Evolutionary conservation across 768 basidiomycete genomes (phyloP), one percentile per base, ranked within the genome.

Genomic region (Rhizopogon vinicolor): DNA sequence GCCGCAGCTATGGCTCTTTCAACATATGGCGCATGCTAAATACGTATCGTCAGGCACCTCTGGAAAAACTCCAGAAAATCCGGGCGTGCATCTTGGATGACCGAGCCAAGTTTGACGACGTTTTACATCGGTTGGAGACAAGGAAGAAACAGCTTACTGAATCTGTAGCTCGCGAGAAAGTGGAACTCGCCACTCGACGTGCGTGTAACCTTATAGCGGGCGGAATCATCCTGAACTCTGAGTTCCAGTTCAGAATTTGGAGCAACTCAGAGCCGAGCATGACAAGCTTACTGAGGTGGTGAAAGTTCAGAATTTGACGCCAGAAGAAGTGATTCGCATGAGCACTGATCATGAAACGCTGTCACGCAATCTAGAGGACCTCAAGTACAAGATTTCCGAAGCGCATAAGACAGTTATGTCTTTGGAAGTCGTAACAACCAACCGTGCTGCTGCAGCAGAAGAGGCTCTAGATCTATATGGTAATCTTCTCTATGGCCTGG

Each of bases 291-390:
- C 75, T 8, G 77, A 79, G 0, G 79, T 86, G 2, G 91, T 98
- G 29, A 86, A 86, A 63, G 82, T 75, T 33, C 97, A 99, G 69
- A 95, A 97, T 64, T 79, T 99, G 43, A 83, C 90, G 1, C 89
- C 90, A 0, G 92, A 95, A 68, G 95, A 99, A 70, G 93, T 97
- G 41, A 72, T 82, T 52, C 85, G 85, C 39, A 95, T 99, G 91
- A 94, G 88, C 63, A 84, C 84, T 5, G 94, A 98, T 60, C 88
- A 93, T 55, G 91, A 94, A 62, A 83, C 78, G 28, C 77, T 96
- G 37, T 75, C 82, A 4, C 81, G 84, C 50, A 88, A 81, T 61
- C 72, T 93, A 52, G 85, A 88, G 59, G 89, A 91, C 57, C 81
- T 94, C 53, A 87, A 83, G 59, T 75, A 82, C 57, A 93, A 88